A percentile compares a stretch with the other conserved stretches of the same genome.
These are phyloP conservation scores for Pichia scutulata DNA, from an alignment of 805 yeast species.

Conservation along the genomic window DNA sequence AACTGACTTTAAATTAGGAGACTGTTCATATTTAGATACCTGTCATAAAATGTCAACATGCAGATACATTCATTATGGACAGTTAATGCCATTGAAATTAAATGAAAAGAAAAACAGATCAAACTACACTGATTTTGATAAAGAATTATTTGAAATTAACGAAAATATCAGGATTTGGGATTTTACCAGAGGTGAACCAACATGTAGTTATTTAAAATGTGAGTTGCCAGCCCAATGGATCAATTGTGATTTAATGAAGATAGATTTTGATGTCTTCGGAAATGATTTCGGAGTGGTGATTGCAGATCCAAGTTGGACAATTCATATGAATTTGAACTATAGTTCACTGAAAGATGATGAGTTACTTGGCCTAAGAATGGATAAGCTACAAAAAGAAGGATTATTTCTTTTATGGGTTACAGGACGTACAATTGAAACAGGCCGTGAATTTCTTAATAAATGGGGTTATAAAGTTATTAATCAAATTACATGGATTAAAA, in stretches of 20 bases:
- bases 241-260: conserved; percentile 67
- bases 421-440: conserved; percentile 85
- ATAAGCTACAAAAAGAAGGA: conserved; percentile 74
- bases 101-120: neutral
- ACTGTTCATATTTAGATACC: conserved; percentile 89
- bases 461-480: conserved; percentile 82
- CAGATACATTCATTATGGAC: conserved; percentile 71
- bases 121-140: conserved; percentile 2
- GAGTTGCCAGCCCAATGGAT: conserved; percentile 72
- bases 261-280: conserved; percentile 68
- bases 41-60: conserved; percentile 82
- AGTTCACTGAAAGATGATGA: conserved; percentile 76
- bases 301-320: conserved; percentile 96
- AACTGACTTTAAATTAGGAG: conserved; percentile 72
- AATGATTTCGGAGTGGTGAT: conserved; percentile 69
- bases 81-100: conserved; percentile 34
- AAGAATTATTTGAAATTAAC: conserved; percentile 8
- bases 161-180: conserved; percentile 26
- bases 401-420: conserved; percentile 87
- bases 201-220: conserved; percentile 18
- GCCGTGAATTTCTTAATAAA: conserved; percentile 61
- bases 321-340: conserved; percentile 77
- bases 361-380: conserved; percentile 56
- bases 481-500: conserved; percentile 85
- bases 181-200: conserved; percentile 43